Evolutionary conservation across 768 basidiomycete genomes (phyloP).

Genomic region (Mycena leptocephala): DNA sequence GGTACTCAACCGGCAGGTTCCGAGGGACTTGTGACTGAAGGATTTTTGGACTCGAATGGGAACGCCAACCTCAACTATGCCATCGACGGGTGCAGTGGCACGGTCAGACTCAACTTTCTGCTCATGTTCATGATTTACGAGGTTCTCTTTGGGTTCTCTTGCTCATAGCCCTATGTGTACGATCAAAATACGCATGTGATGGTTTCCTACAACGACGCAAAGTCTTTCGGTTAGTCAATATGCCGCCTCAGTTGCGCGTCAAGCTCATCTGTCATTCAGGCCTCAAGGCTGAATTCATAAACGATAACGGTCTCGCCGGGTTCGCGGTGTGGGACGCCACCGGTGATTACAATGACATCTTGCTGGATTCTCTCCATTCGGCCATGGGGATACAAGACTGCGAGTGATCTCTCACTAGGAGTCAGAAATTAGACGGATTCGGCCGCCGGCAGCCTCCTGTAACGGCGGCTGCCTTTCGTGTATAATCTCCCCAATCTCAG

Average conservation of each 20-base stretch:
- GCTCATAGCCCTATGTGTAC: constrained; percentile 75
- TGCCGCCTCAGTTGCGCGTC: not conserved
- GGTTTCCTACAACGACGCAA: constrained; percentile 77
- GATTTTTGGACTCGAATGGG: constrained; percentile 67
- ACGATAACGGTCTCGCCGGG: constrained; percentile 65
- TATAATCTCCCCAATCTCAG: too few relatives aligned
- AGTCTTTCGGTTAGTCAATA: constrained; percentile 63
- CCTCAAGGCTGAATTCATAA: constrained; percentile 75
- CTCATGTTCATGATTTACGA: not conserved
- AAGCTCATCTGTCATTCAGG: constrained; percentile 24
- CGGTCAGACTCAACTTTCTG: constrained; percentile 50
- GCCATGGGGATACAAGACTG: constrained; percentile 31
- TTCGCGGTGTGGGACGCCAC: constrained; percentile 84
- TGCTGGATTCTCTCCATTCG: constrained; percentile 72
- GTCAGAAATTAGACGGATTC: too few relatives aligned
- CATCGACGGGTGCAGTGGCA: constrained; percentile 81
- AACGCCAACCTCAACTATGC: constrained; percentile 61
- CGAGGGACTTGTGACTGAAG: constrained; percentile 71
- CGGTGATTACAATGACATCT: constrained; percentile 71
- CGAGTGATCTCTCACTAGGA: not conserved
- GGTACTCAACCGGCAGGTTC: constrained; percentile 65
- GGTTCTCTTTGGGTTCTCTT: not conserved
- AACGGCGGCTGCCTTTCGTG: not conserved
- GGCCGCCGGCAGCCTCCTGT: not conserved
- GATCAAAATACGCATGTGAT: constrained; percentile 65